Conservation (phyloP, 106 monocot genomes). For the Platanthera zijinensis region DNA sequence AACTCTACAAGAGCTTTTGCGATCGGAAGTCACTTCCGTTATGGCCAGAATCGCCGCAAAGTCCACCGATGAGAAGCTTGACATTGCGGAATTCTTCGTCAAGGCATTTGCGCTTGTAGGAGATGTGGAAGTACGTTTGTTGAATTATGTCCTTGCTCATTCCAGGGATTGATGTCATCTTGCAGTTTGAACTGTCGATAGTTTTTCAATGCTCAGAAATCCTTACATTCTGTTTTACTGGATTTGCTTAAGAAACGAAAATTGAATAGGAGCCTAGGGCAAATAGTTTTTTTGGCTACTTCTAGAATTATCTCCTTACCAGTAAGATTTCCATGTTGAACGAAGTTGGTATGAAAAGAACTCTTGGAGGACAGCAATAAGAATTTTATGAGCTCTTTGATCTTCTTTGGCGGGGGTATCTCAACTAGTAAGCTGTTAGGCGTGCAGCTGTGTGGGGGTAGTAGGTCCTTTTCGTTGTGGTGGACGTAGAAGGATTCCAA, state of each 20-base stretch:
- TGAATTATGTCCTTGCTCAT: neutral
- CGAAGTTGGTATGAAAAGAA: too few relatives aligned
- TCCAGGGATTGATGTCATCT: neutral
- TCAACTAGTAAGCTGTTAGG: too few relatives aligned
- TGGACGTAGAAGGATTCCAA: too few relatives aligned
- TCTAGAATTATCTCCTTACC: neutral
- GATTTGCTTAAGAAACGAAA: neutral
- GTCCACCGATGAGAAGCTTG: slow-evolving; percentile 33
- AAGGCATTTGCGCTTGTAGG: slow-evolving; percentile 71
- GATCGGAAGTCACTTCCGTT: slow-evolving; percentile 25
- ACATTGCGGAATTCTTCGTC: slow-evolving; percentile 64
- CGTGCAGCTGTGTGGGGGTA: too few relatives aligned
- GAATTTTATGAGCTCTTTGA: too few relatives aligned
- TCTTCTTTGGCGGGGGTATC: too few relatives aligned
- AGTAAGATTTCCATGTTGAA: too few relatives aligned
- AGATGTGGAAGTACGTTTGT: slow-evolving; percentile 56
- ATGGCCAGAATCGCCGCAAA: slow-evolving; percentile 31
- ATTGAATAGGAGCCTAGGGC: neutral
- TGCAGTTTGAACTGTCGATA: neutral
- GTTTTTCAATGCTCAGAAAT: neutral
- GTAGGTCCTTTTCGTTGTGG: too few relatives aligned
- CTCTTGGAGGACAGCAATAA: too few relatives aligned
- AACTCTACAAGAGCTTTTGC: slow-evolving; percentile 34
- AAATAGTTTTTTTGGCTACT: neutral
- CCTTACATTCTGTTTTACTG: neutral